A percentile compares a stretch with the other conserved stretches of the same genome.
Conservation (phyloP, 768 basidiomycete species). For the Gelatoporia subvermispora region DNA sequence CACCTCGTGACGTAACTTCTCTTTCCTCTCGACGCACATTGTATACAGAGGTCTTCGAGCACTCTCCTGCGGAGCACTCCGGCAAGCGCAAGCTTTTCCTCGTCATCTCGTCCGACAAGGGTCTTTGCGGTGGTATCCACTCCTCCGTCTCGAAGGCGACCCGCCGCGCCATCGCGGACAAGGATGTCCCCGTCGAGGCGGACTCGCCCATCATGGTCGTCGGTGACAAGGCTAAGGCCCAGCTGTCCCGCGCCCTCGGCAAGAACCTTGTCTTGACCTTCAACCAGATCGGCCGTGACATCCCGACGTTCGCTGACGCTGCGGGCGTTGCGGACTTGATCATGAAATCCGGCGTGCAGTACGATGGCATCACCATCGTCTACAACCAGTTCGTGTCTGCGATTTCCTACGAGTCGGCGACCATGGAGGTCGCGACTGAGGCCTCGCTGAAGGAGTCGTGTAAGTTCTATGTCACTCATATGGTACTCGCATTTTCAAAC, state of each 20-base stretch:
- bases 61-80: constrained; percentile 64
- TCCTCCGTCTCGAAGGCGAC: constrained; percentile 92
- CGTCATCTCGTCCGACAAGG: constrained; percentile 96
- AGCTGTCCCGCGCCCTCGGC: constrained; percentile 65
- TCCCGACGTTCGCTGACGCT: constrained; percentile 96
- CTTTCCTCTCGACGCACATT: neutral
- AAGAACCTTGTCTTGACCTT: constrained; percentile 78
- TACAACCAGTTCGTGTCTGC: constrained; percentile 88
- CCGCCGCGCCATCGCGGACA: constrained; percentile 60
- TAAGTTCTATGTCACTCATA: constrained; percentile 32
- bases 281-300: constrained; percentile 97
- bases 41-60: constrained; percentile 75
- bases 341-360: constrained; percentile 76
- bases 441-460: constrained; percentile 76
- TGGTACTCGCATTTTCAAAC: neutral
- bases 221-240: constrained; percentile 96
- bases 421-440: constrained; percentile 77
- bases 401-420: constrained; percentile 80
- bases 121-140: constrained; percentile 99
- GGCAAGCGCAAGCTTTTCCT: constrained; percentile 83
- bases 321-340: constrained; percentile 92
- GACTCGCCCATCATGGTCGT: constrained; percentile 78
- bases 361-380: constrained; percentile 77
- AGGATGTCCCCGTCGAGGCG: constrained; percentile 42
- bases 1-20: neutral